phyloP scores from a whole-genome alignment of 179 eudicot species.

The Beta macrorhiza region DNA sequence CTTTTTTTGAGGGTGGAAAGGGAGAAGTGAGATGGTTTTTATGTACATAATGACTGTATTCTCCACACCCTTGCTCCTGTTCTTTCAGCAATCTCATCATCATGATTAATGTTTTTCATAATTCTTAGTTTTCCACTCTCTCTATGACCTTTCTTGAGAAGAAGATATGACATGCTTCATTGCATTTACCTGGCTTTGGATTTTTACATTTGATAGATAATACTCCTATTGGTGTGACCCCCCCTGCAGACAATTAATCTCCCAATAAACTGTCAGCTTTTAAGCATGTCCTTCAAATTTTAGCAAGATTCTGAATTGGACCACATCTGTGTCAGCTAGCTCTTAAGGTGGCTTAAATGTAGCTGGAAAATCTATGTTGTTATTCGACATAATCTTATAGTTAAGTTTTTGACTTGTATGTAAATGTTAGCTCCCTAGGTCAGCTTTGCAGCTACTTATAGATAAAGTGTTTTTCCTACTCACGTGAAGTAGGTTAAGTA shows the following conservation, averaged over 20 bases:
- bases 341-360: too few species aligned
- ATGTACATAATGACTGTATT: not conserved
- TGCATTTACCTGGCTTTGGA: too few species aligned
- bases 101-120: not conserved
- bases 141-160: not conserved
- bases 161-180: not conserved
- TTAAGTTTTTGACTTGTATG: too few species aligned
- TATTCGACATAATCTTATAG: too few species aligned
- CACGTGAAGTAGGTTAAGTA: too few species aligned
- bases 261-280: not conserved
- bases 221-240: not conserved
- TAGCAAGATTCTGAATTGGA: not conserved
- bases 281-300: not conserved
- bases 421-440: too few species aligned
- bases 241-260: not conserved
- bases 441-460: too few species aligned
- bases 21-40: not conserved
- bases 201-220: too few species aligned
- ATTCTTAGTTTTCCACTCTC: not conserved
- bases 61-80: not conserved
- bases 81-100: not conserved
- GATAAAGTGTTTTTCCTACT: too few species aligned
- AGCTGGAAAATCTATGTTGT: too few species aligned
- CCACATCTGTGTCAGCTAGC: not conserved
- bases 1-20: not conserved